Base-by-base conservation (phyloP, 768 basidiomycete species). In the Rhodosporidiobolus odoratus region DNA sequence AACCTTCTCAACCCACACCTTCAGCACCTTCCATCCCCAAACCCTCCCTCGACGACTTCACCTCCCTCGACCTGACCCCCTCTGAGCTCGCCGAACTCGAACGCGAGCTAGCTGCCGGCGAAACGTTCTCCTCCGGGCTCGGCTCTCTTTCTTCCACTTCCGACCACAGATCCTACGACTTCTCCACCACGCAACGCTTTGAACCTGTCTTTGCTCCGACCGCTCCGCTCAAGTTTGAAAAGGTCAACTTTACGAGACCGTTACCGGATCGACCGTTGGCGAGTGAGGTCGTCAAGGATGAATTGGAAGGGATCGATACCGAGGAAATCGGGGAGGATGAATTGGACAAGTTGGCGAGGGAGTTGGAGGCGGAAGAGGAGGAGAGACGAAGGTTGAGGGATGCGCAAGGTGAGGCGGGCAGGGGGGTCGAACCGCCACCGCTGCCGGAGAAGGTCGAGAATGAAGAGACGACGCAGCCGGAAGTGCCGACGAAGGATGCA, bases 11-110 rank as follows among this genome's bases (percentile, higher is more conserved):
- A 19, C 58, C 71, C 35, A 45, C 38, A 2, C 15, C 52, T 34
- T 59, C 38, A 4, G 5, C n/a, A 1, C 27, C 37, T n/a, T 61
- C 43, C 23, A 25, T 25, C 34, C 61, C 34, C 34, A 71, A 62
- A 32, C 69, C 69, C 25, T 38, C 68, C 6, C 57, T 73, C 65
- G 65, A 69, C 68, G 72, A 73, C 47, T 73, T 73, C n/a, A 62
- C 72, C 65, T 58, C 57, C 56, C 63, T 74, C 32, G 40, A 65
- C 50, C 58, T 74, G 12, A 34, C 69, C 30, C 48, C 62, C 45
- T 37, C 41, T 2, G 73, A 74, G 52, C 73, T 71, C 43, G 73
- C 66, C 34, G 59, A 63, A 41, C 73, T 74, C 58, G 60, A 63
- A 35, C 37, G 41, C 48, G 62, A 62, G 59, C 60, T 68, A 32